Evolutionary conservation across 805 yeast species (phyloP), one percentile per base, ranked within the genome.

Genomic region (Zygosaccharomyces kombuchaensis): DNA sequence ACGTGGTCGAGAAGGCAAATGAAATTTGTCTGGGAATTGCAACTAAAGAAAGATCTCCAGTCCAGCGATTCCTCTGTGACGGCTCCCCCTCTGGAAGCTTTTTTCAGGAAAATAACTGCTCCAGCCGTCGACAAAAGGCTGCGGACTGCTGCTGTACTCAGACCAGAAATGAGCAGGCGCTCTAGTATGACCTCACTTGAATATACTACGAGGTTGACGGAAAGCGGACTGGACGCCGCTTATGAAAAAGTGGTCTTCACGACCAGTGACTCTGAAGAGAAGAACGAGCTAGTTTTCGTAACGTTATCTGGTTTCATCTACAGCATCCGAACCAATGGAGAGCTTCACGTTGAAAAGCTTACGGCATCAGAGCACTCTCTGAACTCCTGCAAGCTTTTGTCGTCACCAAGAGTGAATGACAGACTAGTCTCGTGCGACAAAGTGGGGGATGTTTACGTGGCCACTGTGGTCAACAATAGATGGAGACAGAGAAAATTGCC

Each of bases 331-430:
- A 38, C 29, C 22, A 26, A 40, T 25, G 84, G 84, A 2, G 50
- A 66, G 0, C 41, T 73, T 7, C 66, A 56, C n/a, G 65, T 61
- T 34, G 60, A 68, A 6, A 45, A 52, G n/a, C 34, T 74, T 9
- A 60, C 70, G 1, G 43, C 54, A 12, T 49, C 60, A 1, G 59
- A 44, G n/a, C 35, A 41, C 30, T 31, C 67, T 16, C 57, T 84
- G n/a, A 68, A 71, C 1, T 69, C 79, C 2, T 81, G 82, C 45
- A 75, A 74, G 42, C 76, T 76, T 48, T 60, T 87, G 9, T 60
- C 74, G 2, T 82, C 95, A 0, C 87, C 95, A 4, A 72, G 93
- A 59, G 82, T 86, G 21, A 82, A 79, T 56, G 93, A 86, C 59
- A 70, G 90, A 50, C 66, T 87, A 25, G 79, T 87, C 1, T 76